A percentile compares a stretch with the other conserved stretches of the same genome.
These are phyloP conservation scores for Penicillium macrosclerotiorum DNA, from an alignment of 495 filamentous ascomycete genomes.

Conservation along the genomic window DNA sequence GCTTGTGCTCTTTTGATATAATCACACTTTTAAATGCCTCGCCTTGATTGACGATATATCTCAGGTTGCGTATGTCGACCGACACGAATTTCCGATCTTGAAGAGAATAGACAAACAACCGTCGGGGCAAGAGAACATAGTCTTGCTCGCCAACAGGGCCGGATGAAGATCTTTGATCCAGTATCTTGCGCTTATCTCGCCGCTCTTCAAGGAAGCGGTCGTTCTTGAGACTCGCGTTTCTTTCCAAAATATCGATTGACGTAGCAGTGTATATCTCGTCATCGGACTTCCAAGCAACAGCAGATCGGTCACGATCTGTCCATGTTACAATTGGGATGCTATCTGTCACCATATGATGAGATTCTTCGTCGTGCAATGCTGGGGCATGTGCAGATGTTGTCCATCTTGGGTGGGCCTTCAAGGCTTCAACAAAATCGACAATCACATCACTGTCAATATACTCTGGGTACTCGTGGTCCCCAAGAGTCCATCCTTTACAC, in stretches of 20 bases:
- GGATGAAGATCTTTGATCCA: not conserved
- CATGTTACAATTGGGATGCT: not conserved
- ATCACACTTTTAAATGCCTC: not conserved
- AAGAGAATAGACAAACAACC: not conserved
- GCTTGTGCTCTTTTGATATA: constrained; percentile 1
- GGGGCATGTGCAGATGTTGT: not conserved
- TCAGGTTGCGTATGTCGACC: not conserved
- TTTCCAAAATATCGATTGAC: not conserved
- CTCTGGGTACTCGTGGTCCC: not conserved
- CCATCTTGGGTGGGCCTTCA: not conserved
- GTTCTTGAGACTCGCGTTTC: not conserved
- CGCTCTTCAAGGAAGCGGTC: not conserved
- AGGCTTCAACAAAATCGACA: constrained; percentile 2
- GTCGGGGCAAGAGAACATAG: not conserved
- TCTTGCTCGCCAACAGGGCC: not conserved
- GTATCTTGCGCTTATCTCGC: not conserved
- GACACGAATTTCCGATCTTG: not conserved
- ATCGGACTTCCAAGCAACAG: not conserved
- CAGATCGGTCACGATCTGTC: not conserved
- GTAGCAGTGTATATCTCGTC: not conserved
- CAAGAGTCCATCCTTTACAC: constrained; percentile 1
- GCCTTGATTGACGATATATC: not conserved
- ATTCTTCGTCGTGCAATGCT: not conserved
- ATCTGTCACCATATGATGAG: not conserved
- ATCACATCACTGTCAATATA: constrained; percentile 4